Percentiles rank a stretch among this genome's conserved stretches.
Evolutionary conservation across 2,329 filamentous ascomycete species (phyloP).

Genomic region (Diaporthe vaccinii): DNA sequence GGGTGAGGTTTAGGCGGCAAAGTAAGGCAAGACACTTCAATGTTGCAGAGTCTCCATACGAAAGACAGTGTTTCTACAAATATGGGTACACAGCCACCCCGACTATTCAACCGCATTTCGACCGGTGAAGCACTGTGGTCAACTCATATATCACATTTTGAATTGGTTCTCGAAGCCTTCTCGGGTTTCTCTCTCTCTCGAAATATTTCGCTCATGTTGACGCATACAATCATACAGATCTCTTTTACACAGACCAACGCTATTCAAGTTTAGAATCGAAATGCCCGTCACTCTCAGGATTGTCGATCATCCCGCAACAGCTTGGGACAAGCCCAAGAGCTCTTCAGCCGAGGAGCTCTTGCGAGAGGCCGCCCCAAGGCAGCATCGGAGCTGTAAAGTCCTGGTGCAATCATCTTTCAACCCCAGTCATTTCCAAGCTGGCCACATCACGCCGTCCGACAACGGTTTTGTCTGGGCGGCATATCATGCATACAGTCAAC

Average conservation of each 20-base stretch:
- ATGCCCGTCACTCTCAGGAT: constrained; percentile 15
- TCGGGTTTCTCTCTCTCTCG: too few relatives aligned
- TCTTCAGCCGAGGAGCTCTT: background rate
- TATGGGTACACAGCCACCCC: too few relatives aligned
- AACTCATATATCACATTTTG: too few relatives aligned
- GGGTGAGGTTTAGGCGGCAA: too few relatives aligned
- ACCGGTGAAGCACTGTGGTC: too few relatives aligned
- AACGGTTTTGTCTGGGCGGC: constrained; percentile 50
- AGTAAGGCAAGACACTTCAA: too few relatives aligned
- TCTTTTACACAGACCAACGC: background rate
- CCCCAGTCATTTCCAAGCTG: background rate
- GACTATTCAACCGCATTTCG: too few relatives aligned
- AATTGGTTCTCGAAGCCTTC: too few relatives aligned
- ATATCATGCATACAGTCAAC: constrained; percentile 54
- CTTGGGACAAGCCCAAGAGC: background rate
- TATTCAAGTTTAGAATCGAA: background rate
- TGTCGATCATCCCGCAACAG: background rate
- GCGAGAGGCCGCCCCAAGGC: background rate
- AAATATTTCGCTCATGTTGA: too few relatives aligned
- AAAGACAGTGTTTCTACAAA: too few relatives aligned
- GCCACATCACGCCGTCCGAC: background rate
- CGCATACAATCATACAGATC: background rate
- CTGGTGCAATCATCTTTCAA: background rate
- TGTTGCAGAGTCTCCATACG: too few relatives aligned
- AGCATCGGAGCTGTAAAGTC: background rate